Conservation (phyloP, 2,329 filamentous ascomycete species). For the Calcarisporium arbuscula region DNA sequence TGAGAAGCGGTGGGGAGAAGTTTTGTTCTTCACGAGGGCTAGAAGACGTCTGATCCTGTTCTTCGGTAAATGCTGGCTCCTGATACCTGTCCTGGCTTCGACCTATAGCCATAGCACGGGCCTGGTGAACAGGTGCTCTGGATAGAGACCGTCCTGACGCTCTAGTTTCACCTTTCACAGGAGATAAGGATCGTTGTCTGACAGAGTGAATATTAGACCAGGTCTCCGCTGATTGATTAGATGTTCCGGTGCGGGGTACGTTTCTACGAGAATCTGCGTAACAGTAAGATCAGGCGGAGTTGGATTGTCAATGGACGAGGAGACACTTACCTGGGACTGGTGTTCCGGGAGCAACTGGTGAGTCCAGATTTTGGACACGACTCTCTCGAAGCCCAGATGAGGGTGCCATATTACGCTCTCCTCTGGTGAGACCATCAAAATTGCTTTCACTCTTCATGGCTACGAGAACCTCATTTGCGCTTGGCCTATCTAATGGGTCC, state of each 20-base stretch:
- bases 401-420: constrained; percentile 26
- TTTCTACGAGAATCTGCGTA: constrained; percentile 21
- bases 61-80: no score
- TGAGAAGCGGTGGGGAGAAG: constrained; percentile 37
- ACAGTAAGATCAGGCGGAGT: constrained; percentile 23
- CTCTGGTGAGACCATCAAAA: constrained; percentile 34
- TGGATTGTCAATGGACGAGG: constrained; percentile 4
- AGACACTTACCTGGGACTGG: constrained; percentile 36
- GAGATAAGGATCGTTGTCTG: no score
- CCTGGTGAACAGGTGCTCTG: not conserved
- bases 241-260: no score
- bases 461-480: constrained; percentile 75
- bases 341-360: constrained; percentile 42
- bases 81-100: constrained; percentile 5
- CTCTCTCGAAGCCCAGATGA: constrained; percentile 34
- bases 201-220: no score
- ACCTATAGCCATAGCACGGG: constrained; percentile 7
- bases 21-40: constrained; percentile 11
- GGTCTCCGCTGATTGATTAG: no score
- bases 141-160: not conserved
- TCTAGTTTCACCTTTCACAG: not conserved
- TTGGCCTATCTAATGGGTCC: constrained; percentile 70
- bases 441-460: constrained; percentile 65
- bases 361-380: constrained; percentile 50
- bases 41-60: no score